Evolutionary conservation across 108 stramenopile genomes (phyloP).

Genomic region (Fragilaria radians): DNA sequence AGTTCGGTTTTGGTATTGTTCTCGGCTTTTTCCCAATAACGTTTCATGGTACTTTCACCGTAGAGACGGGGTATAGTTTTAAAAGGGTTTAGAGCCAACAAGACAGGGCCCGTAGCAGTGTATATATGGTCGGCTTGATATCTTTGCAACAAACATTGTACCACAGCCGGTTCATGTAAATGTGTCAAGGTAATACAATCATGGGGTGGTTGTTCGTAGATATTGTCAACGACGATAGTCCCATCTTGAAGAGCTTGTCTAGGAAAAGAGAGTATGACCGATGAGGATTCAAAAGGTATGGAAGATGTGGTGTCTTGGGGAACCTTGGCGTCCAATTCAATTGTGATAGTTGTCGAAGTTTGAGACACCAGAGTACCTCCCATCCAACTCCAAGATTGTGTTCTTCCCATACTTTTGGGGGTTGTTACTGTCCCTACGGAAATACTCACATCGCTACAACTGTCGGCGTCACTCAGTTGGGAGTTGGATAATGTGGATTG

Average conservation of each 20-base stretch:
- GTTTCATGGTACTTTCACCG: constrained; percentile 56
- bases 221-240: constrained; percentile 8
- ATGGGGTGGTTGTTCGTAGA: constrained; percentile 29
- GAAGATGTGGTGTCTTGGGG: no score
- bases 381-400: neutral
- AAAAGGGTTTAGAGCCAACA: constrained; percentile 95
- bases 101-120: constrained; percentile 89
- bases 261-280: no score
- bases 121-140: constrained; percentile 81
- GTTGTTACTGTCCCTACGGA: no score
- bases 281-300: no score
- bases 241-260: no score
- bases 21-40: constrained; percentile 54
- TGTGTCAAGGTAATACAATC: constrained; percentile 71
- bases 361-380: neutral
- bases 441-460: neutral
- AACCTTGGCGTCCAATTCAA: neutral
- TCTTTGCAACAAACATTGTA: constrained; percentile 76
- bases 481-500: no score
- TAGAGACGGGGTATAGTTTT: constrained; percentile 54
- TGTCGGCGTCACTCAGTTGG: neutral
- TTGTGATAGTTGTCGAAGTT: neutral
- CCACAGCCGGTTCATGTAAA: constrained; percentile 82
- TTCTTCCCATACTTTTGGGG: neutral
- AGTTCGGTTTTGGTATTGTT: constrained; percentile 36